Evolutionary conservation across 805 yeast genomes (phyloP).

Genomic region (Hanseniaspora lachancei): DNA sequence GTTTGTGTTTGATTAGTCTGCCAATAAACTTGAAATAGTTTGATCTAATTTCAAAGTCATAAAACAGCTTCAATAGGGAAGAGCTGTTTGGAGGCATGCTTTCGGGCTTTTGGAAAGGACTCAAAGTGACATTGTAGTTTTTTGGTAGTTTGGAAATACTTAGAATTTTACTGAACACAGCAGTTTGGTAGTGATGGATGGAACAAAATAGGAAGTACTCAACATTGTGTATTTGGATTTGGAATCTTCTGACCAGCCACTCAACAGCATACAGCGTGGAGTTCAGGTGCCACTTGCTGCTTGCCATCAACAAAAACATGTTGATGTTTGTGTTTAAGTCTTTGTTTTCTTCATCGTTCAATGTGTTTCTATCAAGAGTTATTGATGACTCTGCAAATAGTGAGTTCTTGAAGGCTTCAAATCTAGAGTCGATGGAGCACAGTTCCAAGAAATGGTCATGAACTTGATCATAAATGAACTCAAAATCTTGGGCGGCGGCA

Average conservation of each 20-base stretch:
- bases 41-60: conserved; percentile 54
- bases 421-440: conserved; percentile 58
- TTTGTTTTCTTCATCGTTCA: conserved; percentile 62
- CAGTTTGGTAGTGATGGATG: conserved; percentile 66
- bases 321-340: conserved; percentile 62
- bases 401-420: conserved; percentile 52
- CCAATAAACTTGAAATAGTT: conserved; percentile 45
- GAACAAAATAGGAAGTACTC: conserved; percentile 60
- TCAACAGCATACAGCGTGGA: conserved; percentile 76
- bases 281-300: conserved; percentile 62
- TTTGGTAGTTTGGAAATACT: conserved; percentile 69
- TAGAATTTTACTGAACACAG: conserved; percentile 62
- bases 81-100: conserved; percentile 46
- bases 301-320: conserved; percentile 56
- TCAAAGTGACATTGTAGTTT: conserved; percentile 54
- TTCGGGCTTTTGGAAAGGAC: conserved; percentile 50
- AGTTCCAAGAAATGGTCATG: conserved; percentile 66
- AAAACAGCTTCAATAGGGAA: conserved; percentile 60
- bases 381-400: conserved; percentile 76
- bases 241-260: conserved; percentile 88
- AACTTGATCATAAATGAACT: conserved; percentile 58
- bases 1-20: conserved; percentile 28
- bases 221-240: conserved; percentile 66
- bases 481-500: conserved; percentile 92
- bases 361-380: conserved; percentile 67